Conservation (phyloP, 768 basidiomycete species). For the Phanerochaete carnosa region DNA sequence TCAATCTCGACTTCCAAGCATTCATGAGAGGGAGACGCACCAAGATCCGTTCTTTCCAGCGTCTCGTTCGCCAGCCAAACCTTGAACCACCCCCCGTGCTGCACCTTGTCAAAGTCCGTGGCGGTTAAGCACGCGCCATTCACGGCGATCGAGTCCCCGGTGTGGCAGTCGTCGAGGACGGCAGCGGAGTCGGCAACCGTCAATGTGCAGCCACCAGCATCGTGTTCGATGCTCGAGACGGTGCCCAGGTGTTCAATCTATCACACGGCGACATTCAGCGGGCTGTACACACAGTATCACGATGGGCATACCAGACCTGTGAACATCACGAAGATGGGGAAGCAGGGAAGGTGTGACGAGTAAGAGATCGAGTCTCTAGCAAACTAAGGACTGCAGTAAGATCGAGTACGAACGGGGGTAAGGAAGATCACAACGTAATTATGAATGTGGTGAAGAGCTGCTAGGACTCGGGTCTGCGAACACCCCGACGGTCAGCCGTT, state of each 20-base stretch:
- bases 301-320: conserved; percentile 64
- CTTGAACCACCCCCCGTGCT: conserved; percentile 78
- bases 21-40: conserved; percentile 36
- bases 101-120: conserved; percentile 67
- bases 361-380: not conserved
- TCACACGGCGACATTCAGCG: conserved; percentile 13
- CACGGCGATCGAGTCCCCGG: conserved; percentile 93
- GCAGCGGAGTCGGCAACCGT: conserved; percentile 67
- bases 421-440: not conserved
- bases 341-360: not conserved
- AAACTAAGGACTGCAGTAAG: not conserved
- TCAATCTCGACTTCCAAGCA: not conserved
- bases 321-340: conserved; percentile 49
- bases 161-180: conserved; percentile 83
- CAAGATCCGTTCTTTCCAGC: conserved; percentile 84
- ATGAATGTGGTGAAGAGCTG: not conserved
- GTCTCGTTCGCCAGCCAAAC: conserved; percentile 98
- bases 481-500: too few species aligned
- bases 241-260: conserved; percentile 91
- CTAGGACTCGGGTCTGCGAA: not conserved
- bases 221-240: conserved; percentile 59
- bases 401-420: not conserved
- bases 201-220: conserved; percentile 78
- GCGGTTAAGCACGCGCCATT: conserved; percentile 85
- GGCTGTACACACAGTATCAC: not conserved